Evolutionary conservation across 2,329 filamentous ascomycete genomes (phyloP).

Genomic region (Exophiala aquamarina): DNA sequence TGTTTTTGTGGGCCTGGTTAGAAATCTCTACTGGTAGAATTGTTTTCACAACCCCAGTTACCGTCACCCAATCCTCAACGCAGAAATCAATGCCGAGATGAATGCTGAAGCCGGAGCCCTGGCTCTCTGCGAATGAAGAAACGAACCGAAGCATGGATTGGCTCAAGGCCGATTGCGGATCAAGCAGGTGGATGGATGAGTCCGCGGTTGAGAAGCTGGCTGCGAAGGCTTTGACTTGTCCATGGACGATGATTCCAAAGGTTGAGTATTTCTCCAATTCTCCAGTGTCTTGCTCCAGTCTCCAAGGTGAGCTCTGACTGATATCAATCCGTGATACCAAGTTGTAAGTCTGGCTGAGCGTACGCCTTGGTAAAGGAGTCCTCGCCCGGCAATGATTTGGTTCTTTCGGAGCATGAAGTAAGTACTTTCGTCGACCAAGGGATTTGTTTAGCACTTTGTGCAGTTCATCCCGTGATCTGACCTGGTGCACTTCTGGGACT

Average conservation of each 20-base stretch:
- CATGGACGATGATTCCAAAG: slow-evolving; percentile 65
- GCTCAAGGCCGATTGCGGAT: slow-evolving; percentile 53
- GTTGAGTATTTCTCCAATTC: slow-evolving; percentile 66
- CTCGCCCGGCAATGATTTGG: slow-evolving; percentile 54
- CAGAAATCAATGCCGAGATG: slow-evolving; percentile 74
- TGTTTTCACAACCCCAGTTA: slow-evolving; percentile 30
- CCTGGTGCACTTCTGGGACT: slow-evolving; percentile 53
- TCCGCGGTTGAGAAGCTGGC: slow-evolving; percentile 63
- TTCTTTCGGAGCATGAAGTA: slow-evolving; percentile 62
- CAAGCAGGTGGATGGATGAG: slow-evolving; percentile 63
- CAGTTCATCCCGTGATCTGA: slow-evolving; percentile 56
- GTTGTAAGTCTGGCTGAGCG: slow-evolving; percentile 53
- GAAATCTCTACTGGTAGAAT: slow-evolving; percentile 71
- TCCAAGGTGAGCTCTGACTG: slow-evolving; percentile 57
- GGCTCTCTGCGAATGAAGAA: slow-evolving; percentile 14
- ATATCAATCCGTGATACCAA: slow-evolving; percentile 58
- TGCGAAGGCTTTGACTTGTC: slow-evolving; percentile 64
- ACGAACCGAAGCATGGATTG: slow-evolving; percentile 61
- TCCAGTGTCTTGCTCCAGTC: slow-evolving; percentile 68
- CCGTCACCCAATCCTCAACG: slow-evolving; percentile 49
- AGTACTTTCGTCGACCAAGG: slow-evolving; percentile 49
- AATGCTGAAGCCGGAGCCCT: slow-evolving; percentile 57
- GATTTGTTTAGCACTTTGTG: slow-evolving; percentile 52
- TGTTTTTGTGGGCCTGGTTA: slow-evolving; percentile 65
- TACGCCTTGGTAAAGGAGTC: slow-evolving; percentile 57